Evolutionary conservation across 768 basidiomycete species (phyloP), one percentile per base, ranked within the genome.

Genomic region (Psilocybe sp.): DNA sequence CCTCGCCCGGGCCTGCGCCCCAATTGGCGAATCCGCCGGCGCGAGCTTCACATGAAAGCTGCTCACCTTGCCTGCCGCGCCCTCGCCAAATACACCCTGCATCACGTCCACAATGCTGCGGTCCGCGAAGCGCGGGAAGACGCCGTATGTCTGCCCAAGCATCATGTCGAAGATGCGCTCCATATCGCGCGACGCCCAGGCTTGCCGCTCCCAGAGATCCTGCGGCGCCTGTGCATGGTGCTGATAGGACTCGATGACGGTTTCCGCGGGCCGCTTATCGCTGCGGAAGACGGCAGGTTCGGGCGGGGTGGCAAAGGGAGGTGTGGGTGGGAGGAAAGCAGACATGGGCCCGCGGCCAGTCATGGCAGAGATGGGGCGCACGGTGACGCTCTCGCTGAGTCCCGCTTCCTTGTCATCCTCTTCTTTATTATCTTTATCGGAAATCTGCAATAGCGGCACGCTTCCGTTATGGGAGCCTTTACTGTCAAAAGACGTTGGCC

Each of bases 81-180:
- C 69, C 9, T 69, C 61, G 10, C 82, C 83, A 62, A 88, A 89
- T 2, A 77, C 67, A 12, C 66, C 58, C 48, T 71, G 64, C 40
- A 87, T 57, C 43, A 73, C 47, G 10, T 72, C 67, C 10, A 69
- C 52, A n/a, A 87, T 52, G 58, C 80, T 52, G 58, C 80, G 75
- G 39, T 77, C 67, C 33, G 77, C 68, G 3, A 84, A 82, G 1
- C 71, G 74, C 0, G 76, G 73, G 50, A 81, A 70, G 38, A 89
- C 68, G 19, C 72, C 71, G 52, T 73, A 82, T 58, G 76, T 76
- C 54, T 63, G 57, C 8, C 60, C 60, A 15, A 90, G 69, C 84
- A 88, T 86, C 18, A 73, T 67, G 51, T 75, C 68, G 61, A 85
- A 89, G 13, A 82, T 64, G 6, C 57, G 67, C 62, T 90, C 88